Percentiles rank a stretch among this genome's conserved stretches.
Evolutionary conservation across 139 green algal species (phyloP).

Genomic region (Asterochloris sp.): DNA sequence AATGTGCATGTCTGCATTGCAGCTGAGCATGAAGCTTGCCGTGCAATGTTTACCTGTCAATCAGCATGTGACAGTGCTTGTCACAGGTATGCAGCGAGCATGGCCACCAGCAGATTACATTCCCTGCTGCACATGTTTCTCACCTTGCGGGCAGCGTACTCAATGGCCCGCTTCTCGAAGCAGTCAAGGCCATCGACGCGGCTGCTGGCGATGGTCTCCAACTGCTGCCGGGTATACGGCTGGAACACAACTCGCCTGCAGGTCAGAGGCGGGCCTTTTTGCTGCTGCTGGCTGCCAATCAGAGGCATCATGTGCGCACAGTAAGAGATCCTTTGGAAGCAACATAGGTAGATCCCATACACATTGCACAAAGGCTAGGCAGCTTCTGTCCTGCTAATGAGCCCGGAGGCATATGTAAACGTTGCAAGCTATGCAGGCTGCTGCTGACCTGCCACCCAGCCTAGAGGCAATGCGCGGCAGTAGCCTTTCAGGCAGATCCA

Average conservation of each 20-base stretch:
- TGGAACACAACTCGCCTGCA: slow-evolving; percentile 68
- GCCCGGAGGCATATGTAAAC: too few species aligned
- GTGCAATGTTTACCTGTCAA: background rate
- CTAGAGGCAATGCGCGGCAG: slow-evolving; percentile 76
- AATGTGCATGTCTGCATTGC: too few species aligned
- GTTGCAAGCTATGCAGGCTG: too few species aligned
- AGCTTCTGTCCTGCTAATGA: too few species aligned
- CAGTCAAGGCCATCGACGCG: slow-evolving; percentile 49
- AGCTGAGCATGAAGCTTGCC: background rate
- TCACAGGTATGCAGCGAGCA: background rate
- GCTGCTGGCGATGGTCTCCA: slow-evolving; percentile 67
- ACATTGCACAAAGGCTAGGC: too few species aligned
- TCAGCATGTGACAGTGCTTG: background rate
- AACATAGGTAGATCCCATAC: too few species aligned
- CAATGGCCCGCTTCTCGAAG: slow-evolving; percentile 47
- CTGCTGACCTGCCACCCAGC: slow-evolving; percentile 2
- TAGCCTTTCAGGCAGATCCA: slow-evolving; percentile 94
- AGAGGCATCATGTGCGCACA: slow-evolving; percentile 93
- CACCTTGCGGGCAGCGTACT: slow-evolving; percentile 56
- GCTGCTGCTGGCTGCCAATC: slow-evolving; percentile 84
- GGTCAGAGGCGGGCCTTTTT: slow-evolving; percentile 47
- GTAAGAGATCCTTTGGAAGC: background rate
- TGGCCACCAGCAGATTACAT: too few species aligned
- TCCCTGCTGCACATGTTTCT: background rate
- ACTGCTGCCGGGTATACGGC: slow-evolving; percentile 70